Percentiles rank a stretch among this genome's conserved stretches.
Conservation (phyloP, 208 protist species). For the Naegleria gruberi region DNA sequence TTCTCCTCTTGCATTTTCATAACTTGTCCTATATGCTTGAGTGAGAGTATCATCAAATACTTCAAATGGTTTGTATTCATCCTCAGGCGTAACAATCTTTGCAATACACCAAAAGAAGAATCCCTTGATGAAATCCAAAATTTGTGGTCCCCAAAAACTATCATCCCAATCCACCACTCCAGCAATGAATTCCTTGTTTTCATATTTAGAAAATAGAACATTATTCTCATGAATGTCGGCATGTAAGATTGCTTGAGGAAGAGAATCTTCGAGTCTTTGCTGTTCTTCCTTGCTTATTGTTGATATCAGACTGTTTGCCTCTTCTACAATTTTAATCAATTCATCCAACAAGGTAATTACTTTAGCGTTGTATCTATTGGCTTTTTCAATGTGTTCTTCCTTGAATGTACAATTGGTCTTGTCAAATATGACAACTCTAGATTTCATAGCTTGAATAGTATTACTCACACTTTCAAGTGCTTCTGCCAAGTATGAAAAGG, state of each 20-base stretch:
- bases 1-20: not conserved
- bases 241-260: not conserved
- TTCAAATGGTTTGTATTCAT: not conserved
- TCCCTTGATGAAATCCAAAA: not conserved
- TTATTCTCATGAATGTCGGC: not conserved
- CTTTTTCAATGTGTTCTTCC: not conserved
- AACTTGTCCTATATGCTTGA: not conserved
- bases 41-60: not conserved
- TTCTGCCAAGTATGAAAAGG: not conserved
- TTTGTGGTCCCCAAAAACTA: not conserved
- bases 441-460: not conserved
- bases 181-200: not conserved
- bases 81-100: not conserved
- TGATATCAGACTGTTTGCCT: not conserved
- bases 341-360: not conserved
- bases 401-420: not conserved
- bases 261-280: not conserved
- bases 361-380: not conserved
- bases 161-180: not conserved
- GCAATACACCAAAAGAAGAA: not conserved
- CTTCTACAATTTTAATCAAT: not conserved
- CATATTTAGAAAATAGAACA: not conserved
- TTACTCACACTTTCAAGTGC: not conserved
- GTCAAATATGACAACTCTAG: not conserved
- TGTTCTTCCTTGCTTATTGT: not conserved